phyloP scores from a whole-genome alignment of 192 early-diverging fungal species.

The Mortierella claussenii region DNA sequence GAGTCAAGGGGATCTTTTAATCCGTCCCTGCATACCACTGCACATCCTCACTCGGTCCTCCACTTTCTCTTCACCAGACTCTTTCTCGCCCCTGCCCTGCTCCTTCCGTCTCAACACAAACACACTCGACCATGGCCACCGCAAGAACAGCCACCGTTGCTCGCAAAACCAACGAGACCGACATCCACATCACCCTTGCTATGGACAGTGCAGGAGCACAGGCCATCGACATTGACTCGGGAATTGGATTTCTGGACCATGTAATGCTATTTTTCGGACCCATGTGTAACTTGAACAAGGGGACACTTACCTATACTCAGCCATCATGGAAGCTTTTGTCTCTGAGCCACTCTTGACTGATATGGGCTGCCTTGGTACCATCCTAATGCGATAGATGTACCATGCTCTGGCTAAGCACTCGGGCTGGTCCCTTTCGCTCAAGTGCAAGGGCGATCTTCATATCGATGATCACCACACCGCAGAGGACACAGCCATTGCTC shows the following conservation, averaged over 20 bases:
- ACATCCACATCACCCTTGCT: constrained; percentile 77
- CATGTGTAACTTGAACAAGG: too few species aligned
- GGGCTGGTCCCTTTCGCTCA: constrained; percentile 87
- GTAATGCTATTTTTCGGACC: constrained; percentile 52
- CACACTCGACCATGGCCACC: constrained; percentile 15
- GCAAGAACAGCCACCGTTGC: constrained; percentile 65
- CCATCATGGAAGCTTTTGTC: too few species aligned
- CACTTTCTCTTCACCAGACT: not conserved
- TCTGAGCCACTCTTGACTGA: too few species aligned
- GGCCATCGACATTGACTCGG: constrained; percentile 83
- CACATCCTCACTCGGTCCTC: too few species aligned
- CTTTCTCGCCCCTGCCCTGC: not conserved
- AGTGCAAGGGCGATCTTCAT: constrained; percentile 92
- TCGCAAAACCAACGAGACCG: constrained; percentile 96
- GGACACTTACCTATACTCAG: too few species aligned
- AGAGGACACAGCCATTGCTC: constrained; percentile 94
- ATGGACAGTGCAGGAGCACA: constrained; percentile 74
- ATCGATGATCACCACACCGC: constrained; percentile 99
- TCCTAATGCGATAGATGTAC: too few species aligned
- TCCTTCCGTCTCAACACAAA: not conserved
- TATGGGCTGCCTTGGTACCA: too few species aligned
- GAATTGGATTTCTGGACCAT: constrained; percentile 99
- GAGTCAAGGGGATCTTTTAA: not conserved
- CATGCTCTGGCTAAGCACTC: constrained; percentile 97
- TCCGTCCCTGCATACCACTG: not conserved